phyloP scores from a whole-genome alignment of 2,329 filamentous ascomycete species.

The Alternaria dauci region DNA sequence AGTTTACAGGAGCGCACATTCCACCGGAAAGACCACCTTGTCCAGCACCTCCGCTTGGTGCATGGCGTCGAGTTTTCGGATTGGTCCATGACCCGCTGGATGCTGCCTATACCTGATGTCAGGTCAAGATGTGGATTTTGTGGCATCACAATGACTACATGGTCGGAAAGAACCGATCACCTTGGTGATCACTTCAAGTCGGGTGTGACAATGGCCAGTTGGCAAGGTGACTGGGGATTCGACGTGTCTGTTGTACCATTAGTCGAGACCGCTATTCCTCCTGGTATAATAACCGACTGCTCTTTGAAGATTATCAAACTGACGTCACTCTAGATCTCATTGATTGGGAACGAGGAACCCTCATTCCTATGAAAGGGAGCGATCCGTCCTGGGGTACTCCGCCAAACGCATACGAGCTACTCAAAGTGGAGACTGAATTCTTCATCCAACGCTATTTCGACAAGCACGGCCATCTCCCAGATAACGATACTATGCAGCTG shows the following conservation, averaged over 20 bases:
- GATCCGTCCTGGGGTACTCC: conserved; percentile 32
- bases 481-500: conserved; percentile 33
- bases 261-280: conserved; percentile 31
- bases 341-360: conserved; percentile 29
- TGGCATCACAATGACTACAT: conserved; percentile 26
- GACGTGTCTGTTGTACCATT: conserved; percentile 22
- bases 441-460: conserved; percentile 36
- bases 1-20: conserved; percentile 37
- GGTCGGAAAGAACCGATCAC: conserved; percentile 36
- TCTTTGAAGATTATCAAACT: not conserved
- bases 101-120: conserved; percentile 33
- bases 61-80: conserved; percentile 30
- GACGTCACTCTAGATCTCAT: conserved; percentile 25
- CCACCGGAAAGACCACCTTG: conserved; percentile 40
- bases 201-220: conserved; percentile 35
- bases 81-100: conserved; percentile 49
- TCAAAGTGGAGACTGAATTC: conserved; percentile 36
- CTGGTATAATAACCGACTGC: conserved; percentile 18
- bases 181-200: conserved; percentile 39
- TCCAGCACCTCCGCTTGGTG: conserved; percentile 38
- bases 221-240: conserved; percentile 41
- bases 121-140: conserved; percentile 39
- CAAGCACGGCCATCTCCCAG: conserved; percentile 27
- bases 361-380: conserved; percentile 33
- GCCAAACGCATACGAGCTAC: conserved; percentile 36